phyloP scores from a whole-genome alignment of 2,329 filamentous ascomycete genomes.

The Rhynchosporium agropyri region DNA sequence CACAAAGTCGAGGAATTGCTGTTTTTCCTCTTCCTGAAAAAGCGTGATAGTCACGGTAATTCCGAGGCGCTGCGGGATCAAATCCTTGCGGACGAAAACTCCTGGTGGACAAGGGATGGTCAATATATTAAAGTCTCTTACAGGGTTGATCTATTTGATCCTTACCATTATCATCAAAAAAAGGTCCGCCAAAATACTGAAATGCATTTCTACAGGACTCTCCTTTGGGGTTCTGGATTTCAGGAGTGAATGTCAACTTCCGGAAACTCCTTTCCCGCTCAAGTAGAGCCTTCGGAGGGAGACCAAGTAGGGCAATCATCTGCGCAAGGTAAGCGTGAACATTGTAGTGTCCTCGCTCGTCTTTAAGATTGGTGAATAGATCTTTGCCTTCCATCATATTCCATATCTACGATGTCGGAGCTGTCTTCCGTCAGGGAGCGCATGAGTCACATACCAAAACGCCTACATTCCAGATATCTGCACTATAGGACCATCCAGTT shows the following conservation, averaged over 20 bases:
- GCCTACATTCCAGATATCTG: constrained; percentile 8
- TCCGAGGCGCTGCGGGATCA: constrained; percentile 40
- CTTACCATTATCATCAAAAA: constrained; percentile 14
- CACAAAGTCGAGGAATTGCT: constrained; percentile 40
- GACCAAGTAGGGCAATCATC: background rate
- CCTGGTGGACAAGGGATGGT: constrained; percentile 31
- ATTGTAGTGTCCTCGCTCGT: constrained; percentile 8
- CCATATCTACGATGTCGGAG: constrained; percentile 8
- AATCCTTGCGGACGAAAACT: constrained; percentile 40
- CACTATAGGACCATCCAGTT: constrained; percentile 11
- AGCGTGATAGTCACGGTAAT: constrained; percentile 35
- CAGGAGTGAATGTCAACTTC: constrained; percentile 6
- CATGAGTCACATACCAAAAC: constrained; percentile 3
- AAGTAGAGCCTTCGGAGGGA: constrained; percentile 1
- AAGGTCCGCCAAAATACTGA: constrained; percentile 4
- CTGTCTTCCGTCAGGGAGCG: background rate
- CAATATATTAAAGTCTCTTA: constrained; percentile 9
- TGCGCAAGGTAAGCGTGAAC: constrained; percentile 8
- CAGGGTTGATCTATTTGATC: constrained; percentile 5
- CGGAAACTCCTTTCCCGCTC: constrained; percentile 6
- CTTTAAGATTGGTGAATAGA: constrained; percentile 6
- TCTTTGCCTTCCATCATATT: constrained; percentile 13
- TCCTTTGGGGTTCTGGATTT: constrained; percentile 8
- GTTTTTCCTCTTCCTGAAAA: constrained; percentile 38
- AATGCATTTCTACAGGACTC: background rate